These are phyloP conservation scores for Aspergillus saccharolyticus DNA, from an alignment of 495 filamentous ascomycete genomes.

Conservation along the genomic window DNA sequence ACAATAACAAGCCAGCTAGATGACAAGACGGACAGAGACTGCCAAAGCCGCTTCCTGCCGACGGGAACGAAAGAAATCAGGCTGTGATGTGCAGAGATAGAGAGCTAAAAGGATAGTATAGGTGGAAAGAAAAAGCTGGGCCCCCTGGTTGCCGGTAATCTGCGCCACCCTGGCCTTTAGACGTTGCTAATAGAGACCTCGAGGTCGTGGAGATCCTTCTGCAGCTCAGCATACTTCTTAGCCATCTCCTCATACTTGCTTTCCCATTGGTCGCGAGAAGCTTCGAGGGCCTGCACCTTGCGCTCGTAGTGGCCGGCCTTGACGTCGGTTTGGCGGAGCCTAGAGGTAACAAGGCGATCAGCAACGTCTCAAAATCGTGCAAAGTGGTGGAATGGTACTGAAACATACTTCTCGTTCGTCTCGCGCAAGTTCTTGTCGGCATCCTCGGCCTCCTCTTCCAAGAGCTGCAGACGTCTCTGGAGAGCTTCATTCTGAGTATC, in stretches of 20 bases:
- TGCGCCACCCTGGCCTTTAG: conserved; percentile 43
- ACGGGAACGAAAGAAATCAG: conserved; percentile 20
- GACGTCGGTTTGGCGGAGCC: conserved; percentile 96
- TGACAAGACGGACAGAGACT: conserved; percentile 18
- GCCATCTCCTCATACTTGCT: conserved; percentile 92
- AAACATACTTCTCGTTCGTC: conserved; percentile 92
- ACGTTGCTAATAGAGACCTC: conserved; percentile 85
- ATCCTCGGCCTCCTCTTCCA: conserved; percentile 96
- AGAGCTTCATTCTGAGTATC: conserved; percentile 83
- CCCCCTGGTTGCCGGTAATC: conserved; percentile 29
- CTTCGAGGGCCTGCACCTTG: conserved; percentile 95
- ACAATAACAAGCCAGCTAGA: conserved; percentile 13
- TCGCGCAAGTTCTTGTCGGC: conserved; percentile 91
- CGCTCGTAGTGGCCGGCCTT: conserved; percentile 99
- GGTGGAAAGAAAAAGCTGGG: conserved; percentile 26
- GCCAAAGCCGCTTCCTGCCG: conserved; percentile 23
- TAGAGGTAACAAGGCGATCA: conserved; percentile 35
- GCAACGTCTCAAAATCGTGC: background rate
- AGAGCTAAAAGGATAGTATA: conserved; percentile 24
- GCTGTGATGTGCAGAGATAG: conserved; percentile 24
- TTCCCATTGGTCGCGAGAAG: conserved; percentile 86
- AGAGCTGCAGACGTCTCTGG: conserved; percentile 84
- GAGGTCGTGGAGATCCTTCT: conserved; percentile 91
- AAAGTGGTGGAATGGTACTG: background rate
- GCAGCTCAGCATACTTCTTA: conserved; percentile 74